phyloP scores from a whole-genome alignment of 495 filamentous ascomycete species.

The Halenospora varia region DNA sequence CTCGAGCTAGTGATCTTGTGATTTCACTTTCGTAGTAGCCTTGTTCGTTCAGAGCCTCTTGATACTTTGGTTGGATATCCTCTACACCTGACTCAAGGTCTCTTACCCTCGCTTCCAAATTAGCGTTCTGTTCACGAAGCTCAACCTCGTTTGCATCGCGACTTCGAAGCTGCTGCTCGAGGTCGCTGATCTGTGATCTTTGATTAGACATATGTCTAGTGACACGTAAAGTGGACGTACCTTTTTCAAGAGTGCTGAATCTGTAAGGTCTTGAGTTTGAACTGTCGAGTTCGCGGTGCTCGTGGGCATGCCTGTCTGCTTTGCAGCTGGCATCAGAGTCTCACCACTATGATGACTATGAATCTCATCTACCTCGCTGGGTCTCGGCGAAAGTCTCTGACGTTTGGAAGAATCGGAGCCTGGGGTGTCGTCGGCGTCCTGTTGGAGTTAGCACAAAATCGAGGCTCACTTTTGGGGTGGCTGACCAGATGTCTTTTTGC shows the following conservation, averaged over 20 bases:
- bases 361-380: neutral
- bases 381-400: constrained; percentile 13
- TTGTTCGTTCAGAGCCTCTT: constrained; percentile 24
- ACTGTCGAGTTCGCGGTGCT: too few species aligned
- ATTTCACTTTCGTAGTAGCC: constrained; percentile 14
- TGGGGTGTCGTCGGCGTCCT: constrained; percentile 4
- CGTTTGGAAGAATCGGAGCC: constrained; percentile 18
- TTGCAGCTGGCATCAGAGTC: neutral
- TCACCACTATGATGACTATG: constrained; percentile 6
- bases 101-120: constrained; percentile 6
- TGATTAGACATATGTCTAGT: too few species aligned
- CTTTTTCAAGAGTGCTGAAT: constrained; percentile 2
- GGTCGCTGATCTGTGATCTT: constrained; percentile 2
- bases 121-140: constrained; percentile 7
- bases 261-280: neutral
- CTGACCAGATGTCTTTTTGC: constrained; percentile 18
- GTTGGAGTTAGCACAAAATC: constrained; percentile 3
- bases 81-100: constrained; percentile 13
- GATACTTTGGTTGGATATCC: constrained; percentile 20
- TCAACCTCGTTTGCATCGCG: constrained; percentile 11
- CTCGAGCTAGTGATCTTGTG: neutral
- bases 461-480: neutral
- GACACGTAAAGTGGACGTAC: neutral
- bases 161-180: constrained; percentile 8
- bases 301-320: too few species aligned